Base-by-base conservation (phyloP, 768 basidiomycete species). In the Lanmaoa rubissima region DNA sequence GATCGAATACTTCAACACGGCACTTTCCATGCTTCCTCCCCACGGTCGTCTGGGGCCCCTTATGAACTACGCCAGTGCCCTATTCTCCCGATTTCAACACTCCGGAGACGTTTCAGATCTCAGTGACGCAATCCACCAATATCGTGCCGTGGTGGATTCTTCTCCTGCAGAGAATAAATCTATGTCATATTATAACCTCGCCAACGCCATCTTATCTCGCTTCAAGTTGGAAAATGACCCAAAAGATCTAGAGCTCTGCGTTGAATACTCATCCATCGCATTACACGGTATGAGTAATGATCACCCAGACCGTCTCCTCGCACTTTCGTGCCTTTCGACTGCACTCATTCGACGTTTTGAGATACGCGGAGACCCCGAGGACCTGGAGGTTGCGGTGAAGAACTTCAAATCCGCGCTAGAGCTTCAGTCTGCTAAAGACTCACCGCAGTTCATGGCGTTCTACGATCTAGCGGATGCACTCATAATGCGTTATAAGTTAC, bases 11-110 rank as follows among this genome's bases (percentile, higher is more conserved):
- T 68, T 72, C 31, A 59, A 50, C 38, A 57, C 59, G 8, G 68
- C 63, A 10, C 65, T 69, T 16, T 45, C 60, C 34, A 40, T 54
- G 0, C 63, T 69, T 19, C 62, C 68, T 21, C 57, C 56, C 3
- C 48, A 58, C 28, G 55, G 57, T 32, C 64, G 68, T 41, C 54
- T 65, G 8, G 53, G 61, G 26, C 44, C 66, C 34, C 60, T 61
- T 24, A 70, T 69, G 69, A 67, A 69, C 46, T 66, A 68, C 35
- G 70, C 69, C 16, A 70, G 66, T 21, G 69, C 70, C 17, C 48
- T 72, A 2, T 56, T 63, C 44, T 70, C 64, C 13, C 60, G 70
- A 34, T 70, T 72, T 44, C 61, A 68, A 24, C 51, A 31, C 31
- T 54, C 51, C 8, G 64, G 70, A 44, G 45, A 60, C 5, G 40